Evolutionary conservation across 345 rosid species (phyloP).

Genomic region (Lumnitzera littorea): DNA sequence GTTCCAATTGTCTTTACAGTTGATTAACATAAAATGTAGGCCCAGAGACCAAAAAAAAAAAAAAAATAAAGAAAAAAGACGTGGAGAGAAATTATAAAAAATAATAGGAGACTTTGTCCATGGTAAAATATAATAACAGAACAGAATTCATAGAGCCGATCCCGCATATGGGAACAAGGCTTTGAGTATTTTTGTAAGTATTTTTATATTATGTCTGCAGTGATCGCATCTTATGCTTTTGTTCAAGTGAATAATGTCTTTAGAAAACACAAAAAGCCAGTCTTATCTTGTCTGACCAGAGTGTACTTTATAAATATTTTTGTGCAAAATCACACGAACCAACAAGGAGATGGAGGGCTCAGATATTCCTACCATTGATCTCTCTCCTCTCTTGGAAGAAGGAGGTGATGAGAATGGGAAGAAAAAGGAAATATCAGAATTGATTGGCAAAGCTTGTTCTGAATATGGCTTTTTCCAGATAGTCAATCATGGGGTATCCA

Average conservation of each 20-base stretch:
- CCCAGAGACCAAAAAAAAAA: too few species aligned
- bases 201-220: too few species aligned
- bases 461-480: conserved; percentile 48
- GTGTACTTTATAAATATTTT: neutral
- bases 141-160: too few species aligned
- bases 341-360: neutral
- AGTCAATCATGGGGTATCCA: conserved; percentile 39
- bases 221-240: too few species aligned
- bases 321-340: neutral
- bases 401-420: conserved; percentile 21
- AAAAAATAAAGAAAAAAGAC: too few species aligned
- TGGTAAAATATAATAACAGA: too few species aligned
- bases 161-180: neutral
- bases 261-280: too few species aligned
- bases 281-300: too few species aligned
- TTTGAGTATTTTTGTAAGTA: neutral
- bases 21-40: neutral
- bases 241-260: too few species aligned
- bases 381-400: conserved; percentile 31
- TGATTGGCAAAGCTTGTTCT: conserved; percentile 29
- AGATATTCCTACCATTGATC: conserved; percentile 34
- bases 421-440: conserved; percentile 22
- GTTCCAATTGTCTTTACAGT: neutral
- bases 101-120: too few species aligned
- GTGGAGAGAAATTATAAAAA: too few species aligned